Base-by-base conservation (phyloP, 2,329 filamentous ascomycete species). In the Aspergillus sojae region DNA sequence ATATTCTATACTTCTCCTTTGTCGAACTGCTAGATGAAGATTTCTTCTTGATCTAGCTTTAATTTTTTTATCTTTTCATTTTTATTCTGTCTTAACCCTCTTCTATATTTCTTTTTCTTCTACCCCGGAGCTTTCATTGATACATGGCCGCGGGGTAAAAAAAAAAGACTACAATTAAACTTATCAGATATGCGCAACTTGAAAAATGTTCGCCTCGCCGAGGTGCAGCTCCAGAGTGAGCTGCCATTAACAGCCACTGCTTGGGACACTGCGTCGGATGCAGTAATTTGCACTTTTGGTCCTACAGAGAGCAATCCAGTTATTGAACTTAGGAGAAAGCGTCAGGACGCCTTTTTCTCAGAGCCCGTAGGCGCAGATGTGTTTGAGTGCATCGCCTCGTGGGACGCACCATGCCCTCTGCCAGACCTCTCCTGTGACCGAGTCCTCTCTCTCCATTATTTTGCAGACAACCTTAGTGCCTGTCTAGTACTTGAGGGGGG, bases 401-500 rank as follows among this genome's bases (percentile, higher is more conserved):
- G 95, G 95, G 92, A 97, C 81, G 91, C 92, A 21, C 90, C 89
- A 61, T 93, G 89, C 73, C 91, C 93, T 59, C 87, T 88, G 64
- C 92, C 93, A 64, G 89, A 93, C 72, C 81, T 96, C 68, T 77
- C 83, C 58, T 88, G 88, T 72, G 95, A 99, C 79, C 85, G 85
- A 67, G 85, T 98, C 63, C 79, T 97, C 60, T 89, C 85, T 72
- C 81, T 97, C 62, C 93, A 97, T 77, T 90, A 95, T 80, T 94
- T 97, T 75, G 87, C 89, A 48, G 94, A 97, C 74, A 91, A 86
- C 30, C 81, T 87, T 59, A 91, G 89, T 58, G 89, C 90, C 74
- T 96, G 92, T 75, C 81, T 99, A 32, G 88, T 98, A 62, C 83
- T 99, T 30, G 91, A 92, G 71, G 93, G 93, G 56, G 95, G 95